These are phyloP conservation scores for Phytophthora europaea DNA, from an alignment of 352 stramenopile genomes.

Conservation along the genomic window DNA sequence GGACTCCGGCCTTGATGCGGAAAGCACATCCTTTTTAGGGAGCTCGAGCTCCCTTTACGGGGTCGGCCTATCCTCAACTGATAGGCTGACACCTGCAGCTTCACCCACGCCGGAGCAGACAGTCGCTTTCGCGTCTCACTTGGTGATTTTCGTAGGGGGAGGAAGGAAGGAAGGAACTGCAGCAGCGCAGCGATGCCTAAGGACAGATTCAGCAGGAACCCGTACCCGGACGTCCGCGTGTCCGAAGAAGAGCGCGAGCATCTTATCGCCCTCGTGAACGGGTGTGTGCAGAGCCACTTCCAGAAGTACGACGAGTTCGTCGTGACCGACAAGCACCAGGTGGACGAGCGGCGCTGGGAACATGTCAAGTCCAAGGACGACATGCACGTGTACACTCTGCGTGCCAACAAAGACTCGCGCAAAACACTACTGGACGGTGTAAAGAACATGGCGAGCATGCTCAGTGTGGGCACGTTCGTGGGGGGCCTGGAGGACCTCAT, in stretches of 20 bases:
- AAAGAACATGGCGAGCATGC: background rate
- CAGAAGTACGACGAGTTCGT: slow-evolving; percentile 40
- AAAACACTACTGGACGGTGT: too few relatives aligned
- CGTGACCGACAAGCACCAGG: slow-evolving; percentile 16
- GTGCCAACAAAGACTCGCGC: background rate
- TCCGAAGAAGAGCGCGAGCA: slow-evolving; percentile 9
- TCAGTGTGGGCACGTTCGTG: slow-evolving; percentile 20
- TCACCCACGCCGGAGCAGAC: background rate
- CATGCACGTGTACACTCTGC: slow-evolving; percentile 38
- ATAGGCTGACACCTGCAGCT: background rate
- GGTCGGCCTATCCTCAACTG: background rate
- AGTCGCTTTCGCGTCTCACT: background rate
- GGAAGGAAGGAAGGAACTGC: background rate
- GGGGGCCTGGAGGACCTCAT: slow-evolving; percentile 36
- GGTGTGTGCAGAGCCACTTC: slow-evolving; percentile 35
- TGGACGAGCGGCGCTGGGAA: slow-evolving; percentile 36
- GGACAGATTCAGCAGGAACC: slow-evolving; percentile 39
- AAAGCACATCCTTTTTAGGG: background rate
- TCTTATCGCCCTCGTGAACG: slow-evolving; percentile 21
- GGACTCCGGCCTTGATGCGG: too few relatives aligned
- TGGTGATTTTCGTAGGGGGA: background rate
- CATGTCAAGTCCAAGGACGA: slow-evolving; percentile 34
- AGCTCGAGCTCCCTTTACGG: background rate
- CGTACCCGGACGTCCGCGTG: slow-evolving; percentile 24
- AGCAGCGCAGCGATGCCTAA: slow-evolving; percentile 29